Base-by-base conservation (phyloP, 768 basidiomycete genomes). In the Leccinum broughii region DNA sequence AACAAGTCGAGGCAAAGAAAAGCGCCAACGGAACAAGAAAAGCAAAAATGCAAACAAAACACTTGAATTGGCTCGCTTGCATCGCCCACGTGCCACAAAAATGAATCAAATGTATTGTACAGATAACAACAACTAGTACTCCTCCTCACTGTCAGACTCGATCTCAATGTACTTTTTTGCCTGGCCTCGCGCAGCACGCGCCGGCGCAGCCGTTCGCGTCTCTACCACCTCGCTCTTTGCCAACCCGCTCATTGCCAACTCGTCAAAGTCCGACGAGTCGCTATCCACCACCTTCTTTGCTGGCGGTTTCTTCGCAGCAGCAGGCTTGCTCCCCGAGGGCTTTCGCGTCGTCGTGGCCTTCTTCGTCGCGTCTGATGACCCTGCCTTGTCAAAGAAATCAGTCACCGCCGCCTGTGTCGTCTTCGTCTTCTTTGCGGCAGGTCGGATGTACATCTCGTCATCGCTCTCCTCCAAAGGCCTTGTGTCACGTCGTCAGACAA, bases 131-230 rank as follows among this genome's bases (percentile, higher is more conserved):
- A 14, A 26, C 50, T 71, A 84, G 77, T 83, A 75, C 28, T 80
- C 80, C 46, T 73, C 78, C 48, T 80, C 78, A 3, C 74, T 79
- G 54, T 81, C 82, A 2, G 82, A 83, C 62, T 70, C 70, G 48
- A 88, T 77, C 64, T 88, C 87, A 11, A 89, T 77, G 72, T 86
- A 90, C 63, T 85, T 85, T 79, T 85, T 86, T 56, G 78, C 68
- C 48, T 77, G 76, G 9, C 75, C 78, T 58, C 80, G 70, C 11
- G 80, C 81, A n/a, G 82, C 77, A 26, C 86, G 81, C 56, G 77
- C 77, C 13, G 82, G 78, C 24, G 77, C 76, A 20, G 74, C 68
- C 11, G 72, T 66, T 3, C 81, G 81, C 30, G 75, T 59, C 48
- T 81, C 81, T 7, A 76, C 76, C 17, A 76, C 64, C 11, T 80